Percentiles rank a stretch among this genome's conserved stretches.
Conservation (phyloP, 148 eudicot genomes). For the Spergularia bocconei region DNA sequence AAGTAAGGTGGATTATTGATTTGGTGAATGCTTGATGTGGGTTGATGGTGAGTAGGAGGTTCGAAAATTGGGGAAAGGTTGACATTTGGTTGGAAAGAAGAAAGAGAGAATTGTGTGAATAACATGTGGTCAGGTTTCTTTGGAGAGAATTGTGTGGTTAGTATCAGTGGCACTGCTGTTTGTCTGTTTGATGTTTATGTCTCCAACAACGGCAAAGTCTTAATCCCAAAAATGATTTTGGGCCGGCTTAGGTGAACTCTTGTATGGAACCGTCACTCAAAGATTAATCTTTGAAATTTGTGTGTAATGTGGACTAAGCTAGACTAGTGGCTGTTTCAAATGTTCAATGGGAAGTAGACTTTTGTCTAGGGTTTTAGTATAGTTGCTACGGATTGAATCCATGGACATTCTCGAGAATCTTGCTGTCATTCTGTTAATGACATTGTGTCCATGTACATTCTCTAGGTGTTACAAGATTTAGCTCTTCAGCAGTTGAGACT, state of each 20-base stretch:
- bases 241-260: neutral
- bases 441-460: slow-evolving; percentile 4
- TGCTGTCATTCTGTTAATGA: neutral
- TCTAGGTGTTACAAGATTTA: slow-evolving; percentile 40
- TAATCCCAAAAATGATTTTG: neutral
- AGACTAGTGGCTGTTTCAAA: neutral
- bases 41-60: neutral
- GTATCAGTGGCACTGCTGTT: neutral
- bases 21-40: neutral
- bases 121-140: neutral
- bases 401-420: neutral
- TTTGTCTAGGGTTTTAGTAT: neutral
- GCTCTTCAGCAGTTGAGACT: slow-evolving; percentile 39
- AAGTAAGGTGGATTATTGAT: neutral
- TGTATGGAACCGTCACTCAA: neutral
- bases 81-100: neutral
- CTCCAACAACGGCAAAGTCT: neutral
- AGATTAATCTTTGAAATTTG: neutral
- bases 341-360: neutral
- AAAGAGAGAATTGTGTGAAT: neutral
- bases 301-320: neutral
- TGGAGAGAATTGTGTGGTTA: neutral
- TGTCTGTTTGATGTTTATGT: neutral
- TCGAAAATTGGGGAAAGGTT: neutral
- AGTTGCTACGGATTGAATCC: neutral